Evolutionary conservation across 2,329 filamentous ascomycete species (phyloP), one percentile per base, ranked within the genome.

Genomic region (Nemania bipapillata): DNA sequence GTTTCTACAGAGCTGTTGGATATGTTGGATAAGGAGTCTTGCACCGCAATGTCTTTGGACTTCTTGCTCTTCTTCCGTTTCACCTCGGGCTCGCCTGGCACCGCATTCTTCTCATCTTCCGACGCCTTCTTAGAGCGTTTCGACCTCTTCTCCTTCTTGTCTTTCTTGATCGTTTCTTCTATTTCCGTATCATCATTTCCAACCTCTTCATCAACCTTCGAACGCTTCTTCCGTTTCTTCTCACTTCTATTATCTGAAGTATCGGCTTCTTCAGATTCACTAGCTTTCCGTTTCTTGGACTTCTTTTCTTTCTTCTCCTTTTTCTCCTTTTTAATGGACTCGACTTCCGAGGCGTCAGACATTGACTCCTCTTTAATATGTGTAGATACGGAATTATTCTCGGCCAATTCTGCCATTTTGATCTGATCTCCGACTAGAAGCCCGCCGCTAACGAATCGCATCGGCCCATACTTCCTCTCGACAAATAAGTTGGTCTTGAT

Each of bases 401-500:
- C 72, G 63, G 68, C 72, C 62, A 64, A 77, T 61, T 65, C 78
- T 64, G 80, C 79, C 60, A 79, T 79, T 66, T 86, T 81, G 57
- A 88, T 84, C 74, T 87, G 83, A 70, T 89, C 86, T 37, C 86
- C 87, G 26, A 89, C 83, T 35, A 88, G 78, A 65, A 94, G 86
- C 0, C 95, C 96, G n/a, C 93, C 96, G 66, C 86, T 89, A 26
- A 99, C 91, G 80, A 99, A 99, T 56, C 90, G 88, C 85, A 97
- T 92, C 9, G 87, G 85, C 0, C 94, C 94, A 82, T 90, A 94
- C 80, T 90, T 92, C 75, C 87, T 86, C 73, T 91, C 89, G 63
- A 92, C 86, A 77, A 94, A 97, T 53, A 90, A 83, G 70, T 89
- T 89, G 75, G 92, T 86, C 83, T 92, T 91, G 49, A 91, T 81